These are phyloP conservation scores for Solanum arcanum DNA, from an alignment of 257 asterid species.

Conservation along the genomic window DNA sequence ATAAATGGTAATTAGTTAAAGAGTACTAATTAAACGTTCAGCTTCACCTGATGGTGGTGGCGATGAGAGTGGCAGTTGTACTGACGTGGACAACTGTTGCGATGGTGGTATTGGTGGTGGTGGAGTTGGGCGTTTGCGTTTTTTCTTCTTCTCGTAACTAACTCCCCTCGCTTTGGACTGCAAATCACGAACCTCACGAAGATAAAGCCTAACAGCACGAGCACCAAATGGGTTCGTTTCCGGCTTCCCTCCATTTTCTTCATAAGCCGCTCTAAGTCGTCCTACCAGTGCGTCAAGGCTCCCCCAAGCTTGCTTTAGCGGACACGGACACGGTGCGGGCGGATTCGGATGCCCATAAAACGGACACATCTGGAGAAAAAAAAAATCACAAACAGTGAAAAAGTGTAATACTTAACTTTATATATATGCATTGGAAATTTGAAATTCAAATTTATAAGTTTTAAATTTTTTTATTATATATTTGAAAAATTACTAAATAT, in stretches of 20 bases:
- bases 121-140: background rate
- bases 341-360: slow-evolving; percentile 19
- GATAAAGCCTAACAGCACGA: slow-evolving; percentile 16
- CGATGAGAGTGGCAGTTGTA: background rate
- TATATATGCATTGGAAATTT: too few species aligned
- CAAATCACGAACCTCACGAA: slow-evolving; percentile 18
- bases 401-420: too few species aligned
- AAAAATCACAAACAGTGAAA: background rate
- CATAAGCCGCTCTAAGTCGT: slow-evolving; percentile 14
- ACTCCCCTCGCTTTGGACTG: slow-evolving; percentile 21
- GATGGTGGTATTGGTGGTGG: background rate
- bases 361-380: background rate
- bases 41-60: background rate
- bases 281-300: slow-evolving; percentile 18
- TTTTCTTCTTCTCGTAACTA: slow-evolving; percentile 14
- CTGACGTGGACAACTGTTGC: background rate
- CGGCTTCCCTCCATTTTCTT: slow-evolving; percentile 18
- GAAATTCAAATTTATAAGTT: too few species aligned
- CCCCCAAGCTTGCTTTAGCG: slow-evolving; percentile 18
- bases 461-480: too few species aligned
- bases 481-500: too few species aligned
- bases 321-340: slow-evolving; percentile 18
- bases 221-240: slow-evolving; percentile 19
- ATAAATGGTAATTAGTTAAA: background rate
- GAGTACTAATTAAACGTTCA: background rate